phyloP scores from a whole-genome alignment of 108 stramenopile species.

The Skeletonema grethae region DNA sequence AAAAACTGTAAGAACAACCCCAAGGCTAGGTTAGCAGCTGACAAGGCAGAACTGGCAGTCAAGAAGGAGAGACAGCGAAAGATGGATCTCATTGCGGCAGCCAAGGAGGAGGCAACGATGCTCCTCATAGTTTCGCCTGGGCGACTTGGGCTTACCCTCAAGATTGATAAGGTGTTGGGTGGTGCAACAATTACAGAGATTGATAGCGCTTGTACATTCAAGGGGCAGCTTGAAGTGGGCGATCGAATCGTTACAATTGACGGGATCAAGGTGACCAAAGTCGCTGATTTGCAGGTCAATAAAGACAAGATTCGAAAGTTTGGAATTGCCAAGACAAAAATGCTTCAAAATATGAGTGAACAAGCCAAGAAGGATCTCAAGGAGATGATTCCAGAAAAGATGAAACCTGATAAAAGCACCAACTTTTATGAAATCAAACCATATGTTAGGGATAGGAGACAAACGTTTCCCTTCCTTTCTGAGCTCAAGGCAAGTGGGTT shows the following conservation, averaged over 20 bases:
- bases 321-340: constrained; percentile 10
- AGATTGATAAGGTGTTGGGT: not conserved
- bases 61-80: constrained; percentile 4
- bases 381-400: constrained; percentile 3
- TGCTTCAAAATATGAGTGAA: not conserved
- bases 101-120: constrained; percentile 8
- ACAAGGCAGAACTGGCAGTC: not conserved
- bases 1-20: constrained; percentile 19
- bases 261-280: not conserved
- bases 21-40: not conserved
- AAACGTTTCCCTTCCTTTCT: constrained; percentile 6
- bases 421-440: constrained; percentile 5
- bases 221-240: constrained; percentile 11
- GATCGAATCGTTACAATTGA: constrained; percentile 21
- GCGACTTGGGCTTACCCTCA: constrained; percentile 9
- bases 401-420: not conserved
- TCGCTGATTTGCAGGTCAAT: not conserved
- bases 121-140: constrained; percentile 18
- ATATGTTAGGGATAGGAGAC: constrained; percentile 1
- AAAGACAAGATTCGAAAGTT: constrained; percentile 16
- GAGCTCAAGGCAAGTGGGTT: constrained; percentile 6
- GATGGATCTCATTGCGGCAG: constrained; percentile 1
- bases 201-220: constrained; percentile 12
- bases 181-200: constrained; percentile 9
- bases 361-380: constrained; percentile 8